Evolutionary conservation across 2,329 filamentous ascomycete genomes (phyloP).

Genomic region (Xylaria sp.): DNA sequence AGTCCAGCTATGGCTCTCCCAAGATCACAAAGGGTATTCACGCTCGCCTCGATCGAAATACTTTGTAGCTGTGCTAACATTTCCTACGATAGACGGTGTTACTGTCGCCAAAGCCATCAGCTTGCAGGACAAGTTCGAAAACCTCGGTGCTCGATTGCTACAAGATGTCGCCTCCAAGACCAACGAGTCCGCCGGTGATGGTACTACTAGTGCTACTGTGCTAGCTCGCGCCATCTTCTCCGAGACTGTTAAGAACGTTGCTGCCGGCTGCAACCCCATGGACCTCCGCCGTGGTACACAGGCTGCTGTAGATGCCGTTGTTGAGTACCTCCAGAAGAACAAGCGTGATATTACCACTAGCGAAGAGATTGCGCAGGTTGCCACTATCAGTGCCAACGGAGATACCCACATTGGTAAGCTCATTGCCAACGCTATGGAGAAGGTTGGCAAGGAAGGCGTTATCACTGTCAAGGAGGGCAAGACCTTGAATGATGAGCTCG

Average conservation of each 20-base stretch:
- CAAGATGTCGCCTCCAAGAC: constrained; percentile 99
- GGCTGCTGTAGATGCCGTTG: constrained; percentile 91
- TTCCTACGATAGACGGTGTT: constrained; percentile 70
- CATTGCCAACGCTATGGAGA: constrained; percentile 99
- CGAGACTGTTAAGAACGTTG: constrained; percentile 99
- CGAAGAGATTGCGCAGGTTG: constrained; percentile 96
- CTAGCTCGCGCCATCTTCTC: constrained; percentile 98
- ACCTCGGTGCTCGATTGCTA: constrained; percentile 93
- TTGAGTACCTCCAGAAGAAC: constrained; percentile 92
- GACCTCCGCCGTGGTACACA: constrained; percentile 96
- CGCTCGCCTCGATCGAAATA: not conserved
- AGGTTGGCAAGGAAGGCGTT: constrained; percentile 99
- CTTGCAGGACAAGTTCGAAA: constrained; percentile 99
- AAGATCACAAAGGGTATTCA: constrained; percentile 97
- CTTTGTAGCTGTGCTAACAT: constrained; percentile 25
- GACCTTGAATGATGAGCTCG: constrained; percentile 96
- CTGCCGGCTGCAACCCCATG: constrained; percentile 99
- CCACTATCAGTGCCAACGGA: constrained; percentile 97
- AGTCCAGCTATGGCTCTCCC: constrained; percentile 97
- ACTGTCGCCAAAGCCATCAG: constrained; percentile 88
- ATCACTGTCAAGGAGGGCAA: constrained; percentile 99
- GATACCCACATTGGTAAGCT: constrained; percentile 94
- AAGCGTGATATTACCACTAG: constrained; percentile 98
- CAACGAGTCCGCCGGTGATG: constrained; percentile 98
- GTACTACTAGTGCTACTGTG: constrained; percentile 96